phyloP scores from a whole-genome alignment of 1,139 yeast genomes.

The Taphrina flavorubra region DNA sequence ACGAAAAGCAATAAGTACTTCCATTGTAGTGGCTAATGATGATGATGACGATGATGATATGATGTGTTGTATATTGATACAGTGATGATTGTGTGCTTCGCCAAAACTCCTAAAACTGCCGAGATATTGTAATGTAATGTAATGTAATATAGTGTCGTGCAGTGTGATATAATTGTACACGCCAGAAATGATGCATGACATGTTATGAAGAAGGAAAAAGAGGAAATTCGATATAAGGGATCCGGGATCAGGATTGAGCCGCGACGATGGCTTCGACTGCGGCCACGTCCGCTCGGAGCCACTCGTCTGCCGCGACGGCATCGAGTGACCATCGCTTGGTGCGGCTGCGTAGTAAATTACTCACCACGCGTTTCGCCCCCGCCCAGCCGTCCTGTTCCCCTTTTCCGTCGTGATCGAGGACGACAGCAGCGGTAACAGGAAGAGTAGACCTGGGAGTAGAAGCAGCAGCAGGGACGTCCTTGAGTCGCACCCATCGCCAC shows the following conservation, averaged over 20 bases:
- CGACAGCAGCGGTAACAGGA: no score
- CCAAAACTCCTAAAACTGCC: neutral
- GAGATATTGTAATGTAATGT: no score
- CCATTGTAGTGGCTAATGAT: no score
- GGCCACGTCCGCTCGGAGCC: constrained; percentile 49
- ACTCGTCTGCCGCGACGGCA: constrained; percentile 53
- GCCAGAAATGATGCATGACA: neutral
- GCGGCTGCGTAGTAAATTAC: constrained; percentile 60
- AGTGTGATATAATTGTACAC: neutral
- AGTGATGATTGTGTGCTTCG: neutral
- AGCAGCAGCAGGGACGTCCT: constrained; percentile 34
- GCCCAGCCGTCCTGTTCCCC: constrained; percentile 51
- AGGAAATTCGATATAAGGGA: no score
- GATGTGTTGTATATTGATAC: no score
- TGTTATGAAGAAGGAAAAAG: no score
- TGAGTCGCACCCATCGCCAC: constrained; percentile 75
- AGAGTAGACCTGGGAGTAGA: no score
- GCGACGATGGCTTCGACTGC: constrained; percentile 12
- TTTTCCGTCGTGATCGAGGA: no score
- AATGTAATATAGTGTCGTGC: no score
- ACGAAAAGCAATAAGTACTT: neutral
- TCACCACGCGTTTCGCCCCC: constrained; percentile 62
- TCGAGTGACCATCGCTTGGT: constrained; percentile 58
- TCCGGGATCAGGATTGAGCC: neutral
- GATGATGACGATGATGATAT: no score